Base-by-base conservation (phyloP, 371 early-diverging fungal genomes). In the Zychaea mexicana region DNA sequence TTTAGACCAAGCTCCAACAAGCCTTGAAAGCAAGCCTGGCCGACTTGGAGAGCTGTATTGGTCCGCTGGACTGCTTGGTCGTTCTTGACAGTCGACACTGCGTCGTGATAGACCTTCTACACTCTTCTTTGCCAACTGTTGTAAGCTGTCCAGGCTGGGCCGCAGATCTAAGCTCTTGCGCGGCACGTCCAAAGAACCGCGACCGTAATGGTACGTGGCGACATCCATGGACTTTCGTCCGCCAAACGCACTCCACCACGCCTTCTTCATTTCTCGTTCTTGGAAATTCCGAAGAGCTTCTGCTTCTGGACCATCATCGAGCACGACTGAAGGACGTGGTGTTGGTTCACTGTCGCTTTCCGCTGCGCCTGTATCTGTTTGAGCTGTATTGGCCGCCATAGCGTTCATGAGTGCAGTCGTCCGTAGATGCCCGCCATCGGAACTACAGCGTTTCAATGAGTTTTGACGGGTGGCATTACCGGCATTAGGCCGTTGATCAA, bases 391-490 rank as follows among this genome's bases (percentile, higher is more conserved):
- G 5, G 77, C 81, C 13, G 72, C 76, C 76, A 75, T 75, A 0
- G 76, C 70, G 54, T 80, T 77, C 65, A 70, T 73, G 36, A 77
- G 52, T 1, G 78, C 78, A 21, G 81, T 71, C 12, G 76, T 70
- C 8, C 81, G 66, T 58, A 80, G 54, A 26, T 72, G 70, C 2
- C 72, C 71, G n/a, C 74, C 76, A 61, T 80, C 81, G 1, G 78
- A 80, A 57, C 76, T 80, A 53, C 76, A 76, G 22, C 78, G 61
- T 55, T 72, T 76, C 53, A 80, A 58, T 8, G 73, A 59, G 22
- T 62, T 27, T 66, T 67, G 36, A 1, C 55, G 17, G 3, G 15
- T 27, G 58, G 28, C 13, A 42, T 32, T 19, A 33, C 55, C 36
- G 66, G 66, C 61, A 56, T 28, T 1, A 66, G 54, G 28, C 38